Evolutionary conservation across 345 rosid species (phyloP).

Genomic region (Litchi chinensis): DNA sequence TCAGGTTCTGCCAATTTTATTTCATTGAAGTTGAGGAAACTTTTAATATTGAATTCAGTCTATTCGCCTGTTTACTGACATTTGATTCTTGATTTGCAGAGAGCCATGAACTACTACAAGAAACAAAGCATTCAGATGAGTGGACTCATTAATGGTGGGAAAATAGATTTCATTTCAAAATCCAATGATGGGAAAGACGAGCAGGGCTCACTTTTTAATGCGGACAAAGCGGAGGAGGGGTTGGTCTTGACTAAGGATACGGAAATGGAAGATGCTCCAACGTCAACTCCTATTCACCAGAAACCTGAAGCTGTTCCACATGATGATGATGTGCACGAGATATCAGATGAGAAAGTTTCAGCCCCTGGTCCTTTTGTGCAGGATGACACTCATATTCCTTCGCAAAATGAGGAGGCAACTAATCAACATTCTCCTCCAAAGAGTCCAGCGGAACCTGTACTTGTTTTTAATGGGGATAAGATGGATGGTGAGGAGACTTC

Average conservation of each 20-base stretch:
- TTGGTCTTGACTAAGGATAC: constrained; percentile 18
- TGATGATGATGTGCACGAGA: constrained; percentile 12
- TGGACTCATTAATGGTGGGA: constrained; percentile 32
- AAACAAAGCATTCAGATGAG: constrained; percentile 56
- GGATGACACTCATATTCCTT: constrained; percentile 4
- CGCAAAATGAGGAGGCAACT: constrained; percentile 18
- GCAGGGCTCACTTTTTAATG: constrained; percentile 15
- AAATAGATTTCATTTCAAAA: constrained; percentile 32
- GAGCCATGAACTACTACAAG: constrained; percentile 79
- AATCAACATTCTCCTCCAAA: constrained; percentile 20
- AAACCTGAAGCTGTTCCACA: constrained; percentile 28
- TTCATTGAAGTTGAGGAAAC: background rate
- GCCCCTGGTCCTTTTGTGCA: constrained; percentile 19
- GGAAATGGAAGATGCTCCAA: constrained; percentile 28
- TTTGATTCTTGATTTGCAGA: constrained; percentile 48
- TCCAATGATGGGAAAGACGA: constrained; percentile 33
- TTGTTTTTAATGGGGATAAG: constrained; percentile 16
- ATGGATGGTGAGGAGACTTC: constrained; percentile 34
- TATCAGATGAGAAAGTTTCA: constrained; percentile 20
- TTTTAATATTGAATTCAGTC: background rate
- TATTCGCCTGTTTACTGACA: background rate
- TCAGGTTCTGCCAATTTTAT: background rate
- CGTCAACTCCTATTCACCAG: constrained; percentile 19
- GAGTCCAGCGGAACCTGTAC: constrained; percentile 27
- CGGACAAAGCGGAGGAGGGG: constrained; percentile 24